Conservation (phyloP, 768 basidiomycete genomes). For the Lactarius vividus region DNA sequence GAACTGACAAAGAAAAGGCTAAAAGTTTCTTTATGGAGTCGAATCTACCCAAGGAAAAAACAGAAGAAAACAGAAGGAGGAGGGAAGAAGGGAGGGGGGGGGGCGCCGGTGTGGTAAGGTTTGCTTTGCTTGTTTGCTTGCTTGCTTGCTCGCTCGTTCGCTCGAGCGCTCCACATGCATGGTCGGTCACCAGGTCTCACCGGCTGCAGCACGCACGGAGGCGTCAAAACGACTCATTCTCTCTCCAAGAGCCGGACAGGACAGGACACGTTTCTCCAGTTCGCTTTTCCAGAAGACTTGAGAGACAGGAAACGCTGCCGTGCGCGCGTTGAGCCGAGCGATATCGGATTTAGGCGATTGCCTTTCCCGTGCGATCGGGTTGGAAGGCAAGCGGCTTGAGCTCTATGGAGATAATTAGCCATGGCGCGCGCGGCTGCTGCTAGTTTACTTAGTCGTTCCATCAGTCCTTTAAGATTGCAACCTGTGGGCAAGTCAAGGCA, state of each 20-base stretch:
- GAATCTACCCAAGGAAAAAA: background rate
- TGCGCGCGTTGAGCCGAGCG: background rate
- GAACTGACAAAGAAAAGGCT: background rate
- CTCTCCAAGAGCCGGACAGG: background rate
- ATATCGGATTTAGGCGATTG: background rate
- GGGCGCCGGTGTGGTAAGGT: background rate
- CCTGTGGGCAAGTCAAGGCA: background rate
- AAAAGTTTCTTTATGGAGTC: background rate
- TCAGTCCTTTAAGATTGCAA: background rate
- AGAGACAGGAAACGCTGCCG: background rate
- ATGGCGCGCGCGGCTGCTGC: background rate
- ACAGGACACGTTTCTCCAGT: background rate
- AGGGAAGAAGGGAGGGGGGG: no score
- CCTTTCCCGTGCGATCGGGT: conserved; percentile 5
- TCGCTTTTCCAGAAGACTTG: background rate
- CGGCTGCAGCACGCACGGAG: background rate
- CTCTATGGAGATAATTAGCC: conserved; percentile 7
- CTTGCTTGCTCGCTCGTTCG: background rate
- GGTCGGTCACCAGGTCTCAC: background rate
- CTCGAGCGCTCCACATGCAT: background rate
- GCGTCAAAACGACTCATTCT: background rate
- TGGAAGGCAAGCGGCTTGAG: background rate
- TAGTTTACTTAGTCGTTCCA: background rate
- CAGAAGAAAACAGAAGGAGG: background rate
- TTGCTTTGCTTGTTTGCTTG: background rate